Base-by-base conservation (phyloP, 2,329 filamentous ascomycete species). In the Diplodia seriata region DNA sequence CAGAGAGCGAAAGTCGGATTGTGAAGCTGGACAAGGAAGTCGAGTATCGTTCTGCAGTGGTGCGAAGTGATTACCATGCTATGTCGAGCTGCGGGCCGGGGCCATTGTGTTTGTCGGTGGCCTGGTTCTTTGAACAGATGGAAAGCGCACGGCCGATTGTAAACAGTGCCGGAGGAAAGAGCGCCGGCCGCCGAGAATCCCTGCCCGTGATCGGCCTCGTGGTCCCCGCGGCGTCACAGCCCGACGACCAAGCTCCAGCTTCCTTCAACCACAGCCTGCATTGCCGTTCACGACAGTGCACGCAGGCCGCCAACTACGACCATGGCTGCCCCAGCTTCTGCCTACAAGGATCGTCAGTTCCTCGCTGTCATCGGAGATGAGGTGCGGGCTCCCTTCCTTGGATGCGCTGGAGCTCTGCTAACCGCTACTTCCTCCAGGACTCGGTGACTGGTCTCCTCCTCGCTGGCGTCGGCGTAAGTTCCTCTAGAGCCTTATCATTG, bases 361-460 rank as follows among this genome's bases (percentile, higher is more conserved):
- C 88, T 99, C 69, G 95, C 95, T 71, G 94, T 99, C 59, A 99
- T 99, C 77, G 95, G 95, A 64, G 95, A 99, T 80, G 95, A 99
- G 88, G 95, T 92, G 77, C 59, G 71, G 69, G 7, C 38, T 81
- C 80, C 81, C 76, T 73, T 69, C 29, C 31, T n/a, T 3, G n/a
- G 55, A 54, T 70, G 23, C 66, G 47, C 20, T 11, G 11, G 18
- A 49, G 40, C 63, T 69, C 43, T 20, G 50, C 55, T 68, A 40
- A 67, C 59, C 29, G 33, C 53, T 26, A 18, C 26, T 31, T 43
- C 40, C 50, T 38, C 18, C 70, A 99, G 95, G 92, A 96, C 83
- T 97, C 95, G 57, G 94, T 98, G 68, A 99, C 95, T 20, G 95
- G 95, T 71, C 87, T 99, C 76, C 88, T 99, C 65, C 91, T 99